Evolutionary conservation across 805 yeast species (phyloP).

Genomic region (Vanderwaltozyma yarrowii): DNA sequence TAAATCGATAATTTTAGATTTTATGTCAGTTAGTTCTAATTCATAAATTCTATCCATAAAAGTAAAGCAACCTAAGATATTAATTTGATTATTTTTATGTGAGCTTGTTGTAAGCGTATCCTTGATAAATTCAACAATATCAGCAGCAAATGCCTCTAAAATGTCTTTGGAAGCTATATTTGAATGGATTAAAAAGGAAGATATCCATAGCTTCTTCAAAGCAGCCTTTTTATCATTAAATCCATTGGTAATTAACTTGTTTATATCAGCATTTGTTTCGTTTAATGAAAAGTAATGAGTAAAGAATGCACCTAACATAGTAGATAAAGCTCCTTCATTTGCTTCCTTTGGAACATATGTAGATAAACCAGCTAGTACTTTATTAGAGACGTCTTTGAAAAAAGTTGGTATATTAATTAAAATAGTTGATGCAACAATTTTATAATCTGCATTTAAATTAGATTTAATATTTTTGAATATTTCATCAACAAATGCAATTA

Average conservation of each 20-base stretch:
- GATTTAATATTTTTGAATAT: conserved; percentile 47
- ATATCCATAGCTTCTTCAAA: conserved; percentile 59
- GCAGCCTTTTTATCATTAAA: conserved; percentile 53
- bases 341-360: conserved; percentile 61
- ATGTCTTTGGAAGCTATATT: conserved; percentile 31
- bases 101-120: conserved; percentile 30
- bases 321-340: conserved; percentile 53
- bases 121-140: conserved; percentile 20
- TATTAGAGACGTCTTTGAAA: conserved; percentile 25
- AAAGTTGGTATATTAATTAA: conserved; percentile 29
- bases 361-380: conserved; percentile 35
- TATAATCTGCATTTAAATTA: conserved; percentile 55
- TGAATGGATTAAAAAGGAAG: conserved; percentile 28
- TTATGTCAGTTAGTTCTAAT: conserved; percentile 2
- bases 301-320: conserved; percentile 41
- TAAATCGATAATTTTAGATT: conserved; percentile 5
- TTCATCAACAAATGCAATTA: conserved; percentile 38
- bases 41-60: conserved; percentile 12
- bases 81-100: conserved; percentile 34
- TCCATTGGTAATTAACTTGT: conserved; percentile 42
- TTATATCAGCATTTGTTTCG: conserved; percentile 15
- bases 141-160: conserved; percentile 19
- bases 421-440: conserved; percentile 40
- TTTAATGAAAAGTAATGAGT: conserved; percentile 32
- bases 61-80: conserved; percentile 17